These are phyloP conservation scores for Brassica cretica DNA, from an alignment of 345 rosid genomes.

Conservation along the genomic window DNA sequence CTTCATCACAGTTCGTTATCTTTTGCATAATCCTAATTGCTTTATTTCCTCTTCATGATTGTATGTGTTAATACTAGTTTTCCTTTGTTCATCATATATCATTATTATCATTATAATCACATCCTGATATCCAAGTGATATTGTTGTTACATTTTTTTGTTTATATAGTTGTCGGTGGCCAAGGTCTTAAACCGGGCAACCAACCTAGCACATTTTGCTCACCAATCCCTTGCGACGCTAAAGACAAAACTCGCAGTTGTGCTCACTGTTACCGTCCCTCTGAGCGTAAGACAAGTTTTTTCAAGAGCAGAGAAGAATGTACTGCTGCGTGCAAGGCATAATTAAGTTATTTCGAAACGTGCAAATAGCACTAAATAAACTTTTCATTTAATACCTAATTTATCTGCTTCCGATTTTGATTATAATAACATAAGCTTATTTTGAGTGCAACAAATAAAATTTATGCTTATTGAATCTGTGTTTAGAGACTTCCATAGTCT, in stretches of 20 bases:
- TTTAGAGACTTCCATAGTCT: too few relatives aligned
- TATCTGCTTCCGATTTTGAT: background rate
- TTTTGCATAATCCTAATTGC: background rate
- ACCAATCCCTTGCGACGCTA: background rate
- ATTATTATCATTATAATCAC: background rate
- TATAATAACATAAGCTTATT: too few relatives aligned
- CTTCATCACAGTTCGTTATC: background rate
- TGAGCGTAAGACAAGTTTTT: background rate
- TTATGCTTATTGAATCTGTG: too few relatives aligned
- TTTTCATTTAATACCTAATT: background rate
- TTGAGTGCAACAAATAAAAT: background rate
- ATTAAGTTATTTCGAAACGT: background rate
- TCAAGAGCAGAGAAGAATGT: background rate
- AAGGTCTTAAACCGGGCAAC: background rate
- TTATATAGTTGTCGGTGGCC: background rate
- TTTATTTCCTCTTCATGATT: background rate
- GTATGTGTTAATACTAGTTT: background rate
- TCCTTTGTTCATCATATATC: background rate
- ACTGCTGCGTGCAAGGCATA: background rate
- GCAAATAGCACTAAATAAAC: background rate
- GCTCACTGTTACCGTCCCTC: background rate
- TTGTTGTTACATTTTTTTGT: background rate
- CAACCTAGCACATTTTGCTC: background rate
- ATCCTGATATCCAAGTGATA: background rate
- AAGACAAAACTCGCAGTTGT: background rate